Percentiles rank a stretch among this genome's conserved stretches.
Conservation (phyloP, 2,329 filamentous ascomycete species). For the Aspergillus sp. region DNA sequence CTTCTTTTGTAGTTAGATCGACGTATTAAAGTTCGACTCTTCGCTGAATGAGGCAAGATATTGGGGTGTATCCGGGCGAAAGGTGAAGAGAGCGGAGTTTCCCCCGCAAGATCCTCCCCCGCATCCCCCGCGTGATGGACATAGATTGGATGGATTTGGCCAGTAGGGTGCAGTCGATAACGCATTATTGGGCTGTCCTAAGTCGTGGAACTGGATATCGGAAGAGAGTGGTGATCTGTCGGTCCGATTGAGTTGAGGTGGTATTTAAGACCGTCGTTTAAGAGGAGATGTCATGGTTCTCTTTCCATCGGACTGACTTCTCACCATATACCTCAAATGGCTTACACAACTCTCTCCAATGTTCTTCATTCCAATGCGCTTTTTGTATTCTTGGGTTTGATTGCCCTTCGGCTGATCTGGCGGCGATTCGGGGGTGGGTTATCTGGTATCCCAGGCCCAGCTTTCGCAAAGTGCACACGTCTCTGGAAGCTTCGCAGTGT, state of each 20-base stretch:
- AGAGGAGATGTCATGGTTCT: too few relatives aligned
- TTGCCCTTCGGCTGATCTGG: background rate
- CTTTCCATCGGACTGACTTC: too few relatives aligned
- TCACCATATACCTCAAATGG: too few relatives aligned
- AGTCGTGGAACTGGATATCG: too few relatives aligned
- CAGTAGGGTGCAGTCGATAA: too few relatives aligned
- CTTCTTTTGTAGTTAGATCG: background rate
- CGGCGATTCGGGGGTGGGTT: background rate
- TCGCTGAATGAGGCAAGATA: background rate
- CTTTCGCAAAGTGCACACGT: background rate
- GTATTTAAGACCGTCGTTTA: too few relatives aligned
- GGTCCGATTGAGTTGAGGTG: too few relatives aligned
- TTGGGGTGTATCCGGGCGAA: background rate
- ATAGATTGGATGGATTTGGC: too few relatives aligned
- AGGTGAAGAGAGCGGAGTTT: background rate
- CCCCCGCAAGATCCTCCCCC: too few relatives aligned
- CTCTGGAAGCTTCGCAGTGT: slow-evolving; percentile 8
- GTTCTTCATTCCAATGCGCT: background rate
- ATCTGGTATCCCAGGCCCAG: background rate
- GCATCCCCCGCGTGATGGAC: background rate
- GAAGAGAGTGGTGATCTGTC: too few relatives aligned
- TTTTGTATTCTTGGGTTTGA: background rate
- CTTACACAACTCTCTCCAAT: too few relatives aligned
- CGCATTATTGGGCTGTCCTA: too few relatives aligned
- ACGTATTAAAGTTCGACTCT: background rate